A percentile compares a stretch with the other conserved stretches of the same genome.
Evolutionary conservation across 2,329 filamentous ascomycete genomes (phyloP).

Genomic region (Calonectria montana): DNA sequence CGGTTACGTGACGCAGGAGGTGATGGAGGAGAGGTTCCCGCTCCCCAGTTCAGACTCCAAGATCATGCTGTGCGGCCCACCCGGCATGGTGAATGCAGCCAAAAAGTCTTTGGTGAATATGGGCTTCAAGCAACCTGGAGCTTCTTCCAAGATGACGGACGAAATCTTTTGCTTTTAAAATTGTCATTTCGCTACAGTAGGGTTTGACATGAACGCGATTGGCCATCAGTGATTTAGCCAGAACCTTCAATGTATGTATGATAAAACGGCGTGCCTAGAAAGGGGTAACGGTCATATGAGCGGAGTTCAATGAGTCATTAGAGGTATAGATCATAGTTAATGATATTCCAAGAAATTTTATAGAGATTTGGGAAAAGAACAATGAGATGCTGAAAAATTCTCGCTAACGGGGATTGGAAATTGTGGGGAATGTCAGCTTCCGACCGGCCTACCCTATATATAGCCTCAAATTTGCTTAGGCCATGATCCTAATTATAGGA

Average conservation of each 20-base stretch:
- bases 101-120: slow-evolving; percentile 62
- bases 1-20: slow-evolving; percentile 63
- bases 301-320: too few relatives aligned
- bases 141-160: slow-evolving; percentile 63
- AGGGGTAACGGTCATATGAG: too few relatives aligned
- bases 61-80: slow-evolving; percentile 70
- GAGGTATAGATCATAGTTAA: too few relatives aligned
- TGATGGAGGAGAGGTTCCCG: slow-evolving; percentile 63
- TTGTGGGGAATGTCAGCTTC: background rate
- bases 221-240: background rate
- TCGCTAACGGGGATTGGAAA: background rate
- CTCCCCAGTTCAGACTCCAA: slow-evolving; percentile 58
- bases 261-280: too few relatives aligned
- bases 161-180: slow-evolving; percentile 65
- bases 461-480: background rate
- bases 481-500: too few relatives aligned
- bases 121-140: slow-evolving; percentile 63
- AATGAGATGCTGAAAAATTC: too few relatives aligned
- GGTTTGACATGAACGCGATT: background rate
- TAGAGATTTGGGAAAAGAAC: too few relatives aligned
- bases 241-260: background rate
- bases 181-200: background rate
- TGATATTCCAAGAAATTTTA: too few relatives aligned
- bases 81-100: slow-evolving; percentile 67
- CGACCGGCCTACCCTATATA: background rate